Evolutionary conservation across 805 yeast species (phyloP).

Genomic region (Torulaspora delbrueckii): DNA sequence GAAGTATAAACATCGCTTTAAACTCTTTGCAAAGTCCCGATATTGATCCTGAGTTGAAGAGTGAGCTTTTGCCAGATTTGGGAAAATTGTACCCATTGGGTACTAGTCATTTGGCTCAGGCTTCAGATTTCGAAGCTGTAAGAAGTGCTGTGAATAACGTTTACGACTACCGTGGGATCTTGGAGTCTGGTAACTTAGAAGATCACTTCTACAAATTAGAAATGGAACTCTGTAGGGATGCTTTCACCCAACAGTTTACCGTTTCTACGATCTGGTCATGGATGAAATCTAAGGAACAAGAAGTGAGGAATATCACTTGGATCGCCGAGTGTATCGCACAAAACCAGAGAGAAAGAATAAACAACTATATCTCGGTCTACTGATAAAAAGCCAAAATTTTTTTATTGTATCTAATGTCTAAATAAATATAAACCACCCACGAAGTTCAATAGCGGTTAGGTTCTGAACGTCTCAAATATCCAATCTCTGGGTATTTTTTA

Average conservation of each 20-base stretch:
- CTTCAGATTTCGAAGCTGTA: slow-evolving; percentile 75
- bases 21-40: slow-evolving; percentile 60
- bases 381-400: slow-evolving; percentile 30
- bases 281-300: slow-evolving; percentile 94
- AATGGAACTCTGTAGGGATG: slow-evolving; percentile 86
- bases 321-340: slow-evolving; percentile 99
- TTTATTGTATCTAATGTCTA: background rate
- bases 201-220: slow-evolving; percentile 91
- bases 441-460: background rate
- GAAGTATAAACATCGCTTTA: slow-evolving; percentile 85
- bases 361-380: slow-evolving; percentile 83
- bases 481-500: slow-evolving; percentile 24
- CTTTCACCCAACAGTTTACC: slow-evolving; percentile 95
- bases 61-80: slow-evolving; percentile 72
- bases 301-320: slow-evolving; percentile 97
- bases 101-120: slow-evolving; percentile 66
- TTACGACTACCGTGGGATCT: slow-evolving; percentile 58
- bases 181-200: slow-evolving; percentile 63
- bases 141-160: slow-evolving; percentile 58
- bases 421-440: background rate
- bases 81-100: slow-evolving; percentile 75
- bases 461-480: slow-evolving; percentile 8
- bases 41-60: slow-evolving; percentile 64
- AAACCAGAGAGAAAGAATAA: slow-evolving; percentile 90
- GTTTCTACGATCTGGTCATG: slow-evolving; percentile 92